These are phyloP conservation scores for Arabidopsis hybrid DNA, from an alignment of 441 rosid genomes.

Conservation along the genomic window DNA sequence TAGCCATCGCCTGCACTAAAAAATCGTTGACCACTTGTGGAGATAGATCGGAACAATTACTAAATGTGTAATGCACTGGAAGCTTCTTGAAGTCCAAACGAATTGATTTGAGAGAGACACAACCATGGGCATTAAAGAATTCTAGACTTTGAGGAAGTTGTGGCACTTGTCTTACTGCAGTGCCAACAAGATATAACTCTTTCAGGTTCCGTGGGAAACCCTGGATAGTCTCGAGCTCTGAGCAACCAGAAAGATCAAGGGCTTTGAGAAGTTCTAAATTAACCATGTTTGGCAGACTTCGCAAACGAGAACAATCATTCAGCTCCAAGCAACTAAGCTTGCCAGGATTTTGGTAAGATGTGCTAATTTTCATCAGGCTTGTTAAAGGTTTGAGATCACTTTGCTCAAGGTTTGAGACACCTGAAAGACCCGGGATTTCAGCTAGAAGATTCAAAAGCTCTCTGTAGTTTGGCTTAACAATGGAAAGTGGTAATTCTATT, in stretches of 20 bases:
- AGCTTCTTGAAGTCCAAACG: neutral
- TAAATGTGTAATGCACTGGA: constrained; percentile 24
- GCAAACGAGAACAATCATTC: constrained; percentile 28
- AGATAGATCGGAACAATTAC: constrained; percentile 27
- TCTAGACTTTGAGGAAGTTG: constrained; percentile 32
- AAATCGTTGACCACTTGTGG: neutral
- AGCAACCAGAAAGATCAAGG: constrained; percentile 39
- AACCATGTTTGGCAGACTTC: constrained; percentile 19
- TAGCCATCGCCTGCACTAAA: neutral
- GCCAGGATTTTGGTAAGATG: neutral
- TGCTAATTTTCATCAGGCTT: neutral
- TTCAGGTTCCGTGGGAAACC: constrained; percentile 29
- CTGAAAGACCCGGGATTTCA: constrained; percentile 9
- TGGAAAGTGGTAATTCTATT: neutral
- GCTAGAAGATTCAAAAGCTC: neutral
- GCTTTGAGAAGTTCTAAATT: constrained; percentile 17
- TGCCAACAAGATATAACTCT: constrained; percentile 20
- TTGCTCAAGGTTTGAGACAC: neutral
- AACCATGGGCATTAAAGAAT: constrained; percentile 18
- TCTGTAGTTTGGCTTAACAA: neutral
- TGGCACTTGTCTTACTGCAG: constrained; percentile 27
- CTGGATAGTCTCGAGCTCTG: constrained; percentile 6
- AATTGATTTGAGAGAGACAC: constrained; percentile 15
- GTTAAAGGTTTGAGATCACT: neutral
- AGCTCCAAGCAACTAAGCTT: constrained; percentile 27